Percentiles rank a stretch among this genome's conserved stretches.
Evolutionary conservation across 2,329 filamentous ascomycete species (phyloP).

Genomic region (Aureobasidium sp.): DNA sequence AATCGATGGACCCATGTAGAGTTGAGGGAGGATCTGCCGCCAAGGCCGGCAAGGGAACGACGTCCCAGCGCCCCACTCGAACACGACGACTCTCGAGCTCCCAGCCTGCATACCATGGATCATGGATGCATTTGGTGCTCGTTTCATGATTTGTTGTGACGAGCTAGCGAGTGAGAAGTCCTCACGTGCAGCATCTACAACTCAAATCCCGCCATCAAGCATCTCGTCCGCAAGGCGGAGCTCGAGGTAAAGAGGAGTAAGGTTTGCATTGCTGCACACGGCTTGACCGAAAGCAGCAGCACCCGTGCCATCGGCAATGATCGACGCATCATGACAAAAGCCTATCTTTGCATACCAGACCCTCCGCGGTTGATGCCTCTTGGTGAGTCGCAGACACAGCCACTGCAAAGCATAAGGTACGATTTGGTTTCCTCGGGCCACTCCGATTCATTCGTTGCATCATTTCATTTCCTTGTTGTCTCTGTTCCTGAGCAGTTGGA

Average conservation of each 20-base stretch:
- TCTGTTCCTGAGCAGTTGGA: conserved; percentile 6
- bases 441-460: not conserved
- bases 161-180: not conserved
- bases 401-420: not conserved
- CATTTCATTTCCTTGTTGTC: not conserved
- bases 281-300: not conserved
- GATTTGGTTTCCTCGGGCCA: not conserved
- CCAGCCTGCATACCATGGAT: conserved; percentile 1
- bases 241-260: not conserved
- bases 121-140: not conserved
- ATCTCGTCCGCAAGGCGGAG: not conserved
- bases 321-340: conserved; percentile 15
- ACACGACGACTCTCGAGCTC: conserved; percentile 4
- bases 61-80: not conserved
- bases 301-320: conserved; percentile 6
- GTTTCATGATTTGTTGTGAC: not conserved
- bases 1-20: conserved; percentile 6
- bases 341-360: conserved; percentile 9
- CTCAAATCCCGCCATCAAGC: not conserved
- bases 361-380: not conserved
- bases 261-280: not conserved
- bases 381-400: not conserved
- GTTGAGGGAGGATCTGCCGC: not conserved
- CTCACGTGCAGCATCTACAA: not conserved
- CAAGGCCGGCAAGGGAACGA: conserved; percentile 5